Base-by-base conservation (phyloP, 2,329 filamentous ascomycete species). In the Fusarium devonianum region DNA sequence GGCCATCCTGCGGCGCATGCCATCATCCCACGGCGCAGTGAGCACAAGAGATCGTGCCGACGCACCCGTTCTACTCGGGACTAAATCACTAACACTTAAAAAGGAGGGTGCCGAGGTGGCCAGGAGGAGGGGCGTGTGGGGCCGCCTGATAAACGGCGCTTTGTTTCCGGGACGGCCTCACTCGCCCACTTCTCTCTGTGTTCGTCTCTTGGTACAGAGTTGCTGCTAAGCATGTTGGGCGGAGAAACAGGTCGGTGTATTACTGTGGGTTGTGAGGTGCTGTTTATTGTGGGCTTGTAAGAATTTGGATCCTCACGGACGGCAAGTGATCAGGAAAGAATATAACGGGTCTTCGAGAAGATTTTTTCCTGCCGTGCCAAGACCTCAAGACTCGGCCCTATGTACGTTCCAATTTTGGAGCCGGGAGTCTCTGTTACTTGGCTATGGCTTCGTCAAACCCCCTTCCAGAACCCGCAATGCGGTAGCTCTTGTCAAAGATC, bases 21-120 rank as follows among this genome's bases (percentile, higher is more conserved):
- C 62, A 65, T 65, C 60, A 63, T 65, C 58, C 49, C 45, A 53
- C 49, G 53, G 56, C 53, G 51, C 46, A 56, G 52, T 52, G 62
- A 58, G 54, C 47, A 49, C 57, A 61, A 53, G n/a, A 48, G 60
- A 58, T 62, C 47, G 51, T 65, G 63, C 63, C 63, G 63, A 62
- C 60, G 49, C 60, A 65, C 58, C 63, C 63, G 63, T 65, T 53
- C 45, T 54, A 49, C 55, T 60, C 47, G 55, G 29, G 56, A 29
- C 39, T 35, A 42, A 40, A 50, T 21, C 25, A 8, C 9, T 9
- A 25, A 22, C 43, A 33, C 38, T 29, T 26, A 26, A 41, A 37
- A 37, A 18, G 34, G 40, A 35, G 21, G 7, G 29, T 12, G 6
- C 25, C 25, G 22, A 23, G 22, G 4, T 26, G 14, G 39, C 30